Percentiles rank a stretch among this genome's conserved stretches.
Conservation (phyloP, 331 rosid genomes). For the Quercus tomentella region DNA sequence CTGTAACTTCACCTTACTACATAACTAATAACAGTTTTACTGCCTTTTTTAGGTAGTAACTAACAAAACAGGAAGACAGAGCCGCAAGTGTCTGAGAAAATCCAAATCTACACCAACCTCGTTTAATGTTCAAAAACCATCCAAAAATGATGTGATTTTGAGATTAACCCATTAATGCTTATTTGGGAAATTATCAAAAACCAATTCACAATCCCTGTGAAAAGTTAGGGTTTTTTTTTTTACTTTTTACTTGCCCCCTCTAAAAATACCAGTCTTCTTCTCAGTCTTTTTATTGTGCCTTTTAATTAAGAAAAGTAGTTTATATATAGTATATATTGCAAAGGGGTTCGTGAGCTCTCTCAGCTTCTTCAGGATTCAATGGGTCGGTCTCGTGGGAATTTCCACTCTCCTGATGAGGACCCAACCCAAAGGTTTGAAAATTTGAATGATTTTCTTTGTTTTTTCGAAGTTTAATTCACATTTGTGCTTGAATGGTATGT, state of each 20-base stretch:
- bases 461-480: neutral
- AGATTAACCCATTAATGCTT: slow-evolving; percentile 11
- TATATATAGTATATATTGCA: neutral
- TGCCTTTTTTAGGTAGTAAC: neutral
- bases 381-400: slow-evolving; percentile 98
- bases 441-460: neutral
- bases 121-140: slow-evolving; percentile 2
- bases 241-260: neutral
- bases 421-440: slow-evolving; percentile 73
- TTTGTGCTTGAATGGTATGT: neutral
- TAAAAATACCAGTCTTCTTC: neutral
- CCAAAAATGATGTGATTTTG: slow-evolving; percentile 10
- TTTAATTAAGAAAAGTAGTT: neutral
- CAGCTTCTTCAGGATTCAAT: slow-evolving; percentile 36
- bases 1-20: neutral
- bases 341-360: slow-evolving; percentile 19
- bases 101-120: neutral
- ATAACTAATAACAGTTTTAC: too few relatives aligned
- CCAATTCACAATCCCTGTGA: neutral
- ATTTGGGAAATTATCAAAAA: neutral
- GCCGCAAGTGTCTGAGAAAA: neutral
- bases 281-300: neutral
- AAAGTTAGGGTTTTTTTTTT: slow-evolving; percentile 30
- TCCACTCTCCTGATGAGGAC: slow-evolving; percentile 76
- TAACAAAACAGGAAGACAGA: neutral